Percentiles rank a stretch among this genome's conserved stretches.
These are phyloP conservation scores for Paecilomyces fulvus DNA, from an alignment of 2,329 filamentous ascomycete genomes.

Conservation along the genomic window DNA sequence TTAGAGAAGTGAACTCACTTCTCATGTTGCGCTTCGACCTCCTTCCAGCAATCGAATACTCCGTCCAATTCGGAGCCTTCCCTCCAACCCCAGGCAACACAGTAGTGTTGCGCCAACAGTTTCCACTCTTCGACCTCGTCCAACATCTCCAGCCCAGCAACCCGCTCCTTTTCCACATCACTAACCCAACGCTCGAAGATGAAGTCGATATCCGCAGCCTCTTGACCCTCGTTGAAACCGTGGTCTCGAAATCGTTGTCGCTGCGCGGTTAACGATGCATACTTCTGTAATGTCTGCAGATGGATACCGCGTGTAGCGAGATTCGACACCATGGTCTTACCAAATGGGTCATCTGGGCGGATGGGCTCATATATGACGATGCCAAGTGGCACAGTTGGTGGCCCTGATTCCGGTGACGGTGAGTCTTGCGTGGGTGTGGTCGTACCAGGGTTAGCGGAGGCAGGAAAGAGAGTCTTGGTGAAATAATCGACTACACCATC, in stretches of 20 bases:
- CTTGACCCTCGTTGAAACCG: constrained; percentile 54
- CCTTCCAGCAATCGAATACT: constrained; percentile 30
- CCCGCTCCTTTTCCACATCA: constrained; percentile 63
- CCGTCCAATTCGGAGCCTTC: constrained; percentile 29
- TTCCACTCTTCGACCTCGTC: constrained; percentile 96
- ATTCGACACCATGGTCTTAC: constrained; percentile 85
- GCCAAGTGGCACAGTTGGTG: constrained; percentile 41
- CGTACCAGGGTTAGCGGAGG: constrained; percentile 22
- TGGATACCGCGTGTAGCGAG: constrained; percentile 71
- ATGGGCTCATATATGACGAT: constrained; percentile 86
- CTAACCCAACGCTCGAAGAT: constrained; percentile 72
- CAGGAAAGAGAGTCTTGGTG: constrained; percentile 40
- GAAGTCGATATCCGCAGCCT: constrained; percentile 53
- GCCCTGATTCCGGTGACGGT: background rate
- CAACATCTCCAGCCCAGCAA: constrained; percentile 73
- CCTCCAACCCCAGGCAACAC: constrained; percentile 80
- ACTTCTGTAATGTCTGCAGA: constrained; percentile 72
- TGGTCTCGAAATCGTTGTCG: constrained; percentile 55
- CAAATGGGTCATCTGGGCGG: constrained; percentile 74
- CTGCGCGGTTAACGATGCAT: constrained; percentile 61
- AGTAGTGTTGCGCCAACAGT: constrained; percentile 78
- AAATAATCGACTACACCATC: constrained; percentile 59
- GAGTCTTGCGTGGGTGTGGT: background rate
- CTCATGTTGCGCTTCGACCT: constrained; percentile 20
- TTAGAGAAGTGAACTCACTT: constrained; percentile 4